Conservation (phyloP, 225 moss, liverwort and hornwort genomes). For the Physcomitrium patens region DNA sequence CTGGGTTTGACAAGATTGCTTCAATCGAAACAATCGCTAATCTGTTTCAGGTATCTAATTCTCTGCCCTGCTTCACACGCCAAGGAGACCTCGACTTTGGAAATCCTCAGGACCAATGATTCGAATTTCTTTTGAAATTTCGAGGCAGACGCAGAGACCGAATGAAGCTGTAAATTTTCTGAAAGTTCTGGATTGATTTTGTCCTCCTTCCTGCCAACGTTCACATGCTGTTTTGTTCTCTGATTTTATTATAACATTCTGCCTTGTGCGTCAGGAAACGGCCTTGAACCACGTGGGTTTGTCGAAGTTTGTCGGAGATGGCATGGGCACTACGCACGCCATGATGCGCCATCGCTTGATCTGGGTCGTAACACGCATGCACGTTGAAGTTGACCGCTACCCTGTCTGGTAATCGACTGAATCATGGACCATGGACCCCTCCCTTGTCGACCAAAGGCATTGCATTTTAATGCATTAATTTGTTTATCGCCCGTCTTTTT, state of each 20-base stretch:
- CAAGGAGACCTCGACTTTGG: not conserved
- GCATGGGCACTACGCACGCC: slow-evolving; percentile 70
- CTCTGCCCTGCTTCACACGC: not conserved
- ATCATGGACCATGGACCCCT: not conserved
- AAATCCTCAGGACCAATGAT: not conserved
- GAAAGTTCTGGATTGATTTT: not conserved
- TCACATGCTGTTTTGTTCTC: not conserved
- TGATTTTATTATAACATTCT: not conserved
- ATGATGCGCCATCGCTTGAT: slow-evolving; percentile 78
- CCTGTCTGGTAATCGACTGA: slow-evolving; percentile 56
- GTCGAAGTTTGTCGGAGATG: slow-evolving; percentile 68
- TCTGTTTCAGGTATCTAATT: slow-evolving; percentile 49
- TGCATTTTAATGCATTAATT: too few relatives aligned
- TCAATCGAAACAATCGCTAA: slow-evolving; percentile 67
- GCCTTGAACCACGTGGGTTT: slow-evolving; percentile 66
- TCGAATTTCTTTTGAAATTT: not conserved
- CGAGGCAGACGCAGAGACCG: not conserved
- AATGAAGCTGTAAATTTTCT: not conserved
- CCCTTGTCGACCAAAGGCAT: not conserved
- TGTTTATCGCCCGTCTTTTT: not conserved
- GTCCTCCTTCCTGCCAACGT: too few relatives aligned
- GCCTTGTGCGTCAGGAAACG: slow-evolving; percentile 44
- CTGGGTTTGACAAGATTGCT: slow-evolving; percentile 60
- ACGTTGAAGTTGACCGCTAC: slow-evolving; percentile 73
- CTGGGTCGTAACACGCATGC: slow-evolving; percentile 78